Base-by-base conservation (phyloP, 139 green algal species). In the Coelastrella sp. region DNA sequence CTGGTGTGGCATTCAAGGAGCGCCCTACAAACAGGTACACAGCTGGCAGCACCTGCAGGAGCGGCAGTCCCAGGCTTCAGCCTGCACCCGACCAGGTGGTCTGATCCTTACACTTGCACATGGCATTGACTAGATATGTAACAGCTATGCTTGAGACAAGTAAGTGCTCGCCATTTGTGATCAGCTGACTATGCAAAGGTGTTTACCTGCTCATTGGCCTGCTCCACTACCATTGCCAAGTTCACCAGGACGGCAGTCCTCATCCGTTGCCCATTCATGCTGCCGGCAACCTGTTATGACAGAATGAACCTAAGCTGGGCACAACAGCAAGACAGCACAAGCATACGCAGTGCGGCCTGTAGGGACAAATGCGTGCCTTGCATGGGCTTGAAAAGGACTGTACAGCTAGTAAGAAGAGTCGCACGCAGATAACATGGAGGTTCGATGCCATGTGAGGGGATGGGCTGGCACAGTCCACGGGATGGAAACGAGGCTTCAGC, bases 21-120 rank as follows among this genome's bases (percentile, higher is more conserved):
- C 78, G 74, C 1, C 92, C 93, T 7, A 97, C 92, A 85, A 95
- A 96, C 49, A 94, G 91, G 87, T 97, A 98, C 12, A 98, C 96
- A 59, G 96, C 96, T 17, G 96, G 96, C 10, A 98, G 89, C 59
- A 97, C 94, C 84, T 95, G 91, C 61, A 68, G 20, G 14, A 27
- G 7, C 8, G 24, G 8, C 68, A 56, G 59, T n/a, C 17, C 19
- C 8, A 83, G 78, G 14, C 12, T 27, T 25, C 6, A 11, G 35
- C 81, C 70, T 10, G 35, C 35, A 63, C 12, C 35, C 35, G 35
- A 49, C 35, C 35, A 49, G 35, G 35, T 22, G 68, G 20, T 76
- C 68, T 76, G 68, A 22, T 24, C 68, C 19, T 22, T 76, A 20
- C 68, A 22, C 20, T 20, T 20, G 66, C 66, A 75, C 17, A 19